phyloP scores from a whole-genome alignment of 2,329 filamentous ascomycete species.

The Phialocephala sp. region DNA sequence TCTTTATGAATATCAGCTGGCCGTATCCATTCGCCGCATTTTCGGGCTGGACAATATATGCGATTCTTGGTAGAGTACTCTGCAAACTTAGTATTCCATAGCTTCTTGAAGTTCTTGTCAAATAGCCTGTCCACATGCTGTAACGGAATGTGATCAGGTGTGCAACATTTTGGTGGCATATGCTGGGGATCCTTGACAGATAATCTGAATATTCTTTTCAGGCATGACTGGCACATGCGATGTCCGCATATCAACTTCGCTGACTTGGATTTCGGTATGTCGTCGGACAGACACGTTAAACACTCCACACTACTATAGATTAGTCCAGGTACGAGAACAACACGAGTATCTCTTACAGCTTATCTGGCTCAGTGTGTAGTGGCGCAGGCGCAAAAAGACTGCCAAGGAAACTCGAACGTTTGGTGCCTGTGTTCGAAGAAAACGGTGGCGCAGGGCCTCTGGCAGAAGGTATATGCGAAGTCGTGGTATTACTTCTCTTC shows the following conservation, averaged over 20 bases:
- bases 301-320: slow-evolving; percentile 66
- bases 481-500: slow-evolving; percentile 37
- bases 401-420: slow-evolving; percentile 31
- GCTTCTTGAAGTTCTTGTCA: slow-evolving; percentile 73
- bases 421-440: slow-evolving; percentile 26
- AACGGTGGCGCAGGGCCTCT: slow-evolving; percentile 28
- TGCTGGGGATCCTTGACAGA: slow-evolving; percentile 78
- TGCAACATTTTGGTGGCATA: slow-evolving; percentile 88
- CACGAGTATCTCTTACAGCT: slow-evolving; percentile 32
- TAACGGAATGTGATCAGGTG: slow-evolving; percentile 72
- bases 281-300: slow-evolving; percentile 71
- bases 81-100: slow-evolving; percentile 81
- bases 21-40: slow-evolving; percentile 82
- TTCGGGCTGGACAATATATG: slow-evolving; percentile 75
- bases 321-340: slow-evolving; percentile 16
- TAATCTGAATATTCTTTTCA: slow-evolving; percentile 75
- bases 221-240: slow-evolving; percentile 78
- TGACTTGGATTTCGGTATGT: slow-evolving; percentile 66
- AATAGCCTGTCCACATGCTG: slow-evolving; percentile 80
- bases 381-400: slow-evolving; percentile 33
- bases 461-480: slow-evolving; percentile 28
- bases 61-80: slow-evolving; percentile 77
- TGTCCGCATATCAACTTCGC: slow-evolving; percentile 80
- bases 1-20: slow-evolving; percentile 69
- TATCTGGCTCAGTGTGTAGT: slow-evolving; percentile 36